A percentile compares a stretch with the other conserved stretches of the same genome.
phyloP scores from a whole-genome alignment of 2,329 filamentous ascomycete genomes.

The Daldinia eschscholtzii region DNA sequence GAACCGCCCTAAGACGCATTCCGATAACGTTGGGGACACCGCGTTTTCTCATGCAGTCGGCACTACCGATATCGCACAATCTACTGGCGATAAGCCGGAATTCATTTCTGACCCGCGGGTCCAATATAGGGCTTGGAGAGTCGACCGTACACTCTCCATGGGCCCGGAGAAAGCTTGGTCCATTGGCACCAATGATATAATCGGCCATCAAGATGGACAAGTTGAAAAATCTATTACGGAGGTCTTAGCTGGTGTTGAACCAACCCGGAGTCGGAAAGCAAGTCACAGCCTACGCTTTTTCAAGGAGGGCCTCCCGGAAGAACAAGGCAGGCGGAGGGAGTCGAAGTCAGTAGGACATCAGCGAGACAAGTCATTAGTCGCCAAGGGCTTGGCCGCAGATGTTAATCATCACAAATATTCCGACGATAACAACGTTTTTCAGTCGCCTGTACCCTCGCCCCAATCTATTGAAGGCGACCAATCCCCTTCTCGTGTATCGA shows the following conservation, averaged over 20 bases:
- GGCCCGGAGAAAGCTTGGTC: slow-evolving; percentile 73
- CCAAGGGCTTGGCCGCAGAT: slow-evolving; percentile 51
- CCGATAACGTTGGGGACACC: slow-evolving; percentile 53
- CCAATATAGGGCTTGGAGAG: slow-evolving; percentile 55
- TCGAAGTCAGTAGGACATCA: slow-evolving; percentile 49
- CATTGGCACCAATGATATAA: slow-evolving; percentile 66
- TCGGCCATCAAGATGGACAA: slow-evolving; percentile 65
- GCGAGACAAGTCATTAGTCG: slow-evolving; percentile 59
- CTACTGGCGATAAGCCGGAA: slow-evolving; percentile 42
- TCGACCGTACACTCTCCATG: slow-evolving; percentile 59
- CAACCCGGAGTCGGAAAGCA: slow-evolving; percentile 74
- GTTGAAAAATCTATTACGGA: slow-evolving; percentile 75
- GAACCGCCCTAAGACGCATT: slow-evolving; percentile 45
- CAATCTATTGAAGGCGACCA: slow-evolving; percentile 46
- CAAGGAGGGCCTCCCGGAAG: slow-evolving; percentile 73
- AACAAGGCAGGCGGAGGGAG: slow-evolving; percentile 68
- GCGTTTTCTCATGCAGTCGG: slow-evolving; percentile 48
- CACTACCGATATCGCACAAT: slow-evolving; percentile 24
- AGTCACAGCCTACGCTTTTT: slow-evolving; percentile 77
- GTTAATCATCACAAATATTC: slow-evolving; percentile 33
- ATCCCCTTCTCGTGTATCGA: slow-evolving; percentile 34
- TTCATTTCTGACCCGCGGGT: slow-evolving; percentile 47
- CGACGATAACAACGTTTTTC: slow-evolving; percentile 39
- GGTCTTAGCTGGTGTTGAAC: slow-evolving; percentile 71
- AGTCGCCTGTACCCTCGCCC: slow-evolving; percentile 45